These are phyloP conservation scores for Didymosphaeria variabile DNA, from an alignment of 2,329 filamentous ascomycete genomes.

Conservation along the genomic window DNA sequence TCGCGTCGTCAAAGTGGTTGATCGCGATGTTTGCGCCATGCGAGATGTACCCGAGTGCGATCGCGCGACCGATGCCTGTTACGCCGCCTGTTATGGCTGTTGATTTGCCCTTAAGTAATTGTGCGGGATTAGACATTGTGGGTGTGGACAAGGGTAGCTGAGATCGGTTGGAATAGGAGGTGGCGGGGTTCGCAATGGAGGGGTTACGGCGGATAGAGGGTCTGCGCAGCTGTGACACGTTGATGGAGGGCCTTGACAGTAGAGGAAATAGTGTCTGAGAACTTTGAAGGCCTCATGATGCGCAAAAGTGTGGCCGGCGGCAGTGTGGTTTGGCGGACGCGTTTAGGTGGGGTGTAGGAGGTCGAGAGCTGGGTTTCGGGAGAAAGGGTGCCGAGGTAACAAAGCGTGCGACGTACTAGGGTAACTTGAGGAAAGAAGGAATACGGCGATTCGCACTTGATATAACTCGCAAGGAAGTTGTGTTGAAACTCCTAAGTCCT, in stretches of 20 bases:
- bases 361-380: conserved; percentile 15
- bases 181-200: neutral
- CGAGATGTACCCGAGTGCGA: conserved; percentile 78
- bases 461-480: too few relatives aligned
- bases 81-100: conserved; percentile 88
- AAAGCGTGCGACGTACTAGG: too few relatives aligned
- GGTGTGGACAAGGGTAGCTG: conserved; percentile 6
- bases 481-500: too few relatives aligned
- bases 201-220: neutral
- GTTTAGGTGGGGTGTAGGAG: conserved; percentile 12
- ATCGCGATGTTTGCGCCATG: conserved; percentile 83
- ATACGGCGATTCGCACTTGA: too few relatives aligned
- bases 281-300: conserved; percentile 10
- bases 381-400: conserved; percentile 3
- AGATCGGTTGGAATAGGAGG: conserved; percentile 12
- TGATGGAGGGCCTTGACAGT: neutral
- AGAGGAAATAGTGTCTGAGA: neutral
- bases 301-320: conserved; percentile 1
- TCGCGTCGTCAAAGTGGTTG: conserved; percentile 74
- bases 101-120: conserved; percentile 75
- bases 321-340: conserved; percentile 15
- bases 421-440: too few relatives aligned
- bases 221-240: neutral
- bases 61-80: conserved; percentile 87
- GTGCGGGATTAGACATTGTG: conserved; percentile 24